Conservation (phyloP, 257 asterid genomes). For the Jasminum sambac region DNA sequence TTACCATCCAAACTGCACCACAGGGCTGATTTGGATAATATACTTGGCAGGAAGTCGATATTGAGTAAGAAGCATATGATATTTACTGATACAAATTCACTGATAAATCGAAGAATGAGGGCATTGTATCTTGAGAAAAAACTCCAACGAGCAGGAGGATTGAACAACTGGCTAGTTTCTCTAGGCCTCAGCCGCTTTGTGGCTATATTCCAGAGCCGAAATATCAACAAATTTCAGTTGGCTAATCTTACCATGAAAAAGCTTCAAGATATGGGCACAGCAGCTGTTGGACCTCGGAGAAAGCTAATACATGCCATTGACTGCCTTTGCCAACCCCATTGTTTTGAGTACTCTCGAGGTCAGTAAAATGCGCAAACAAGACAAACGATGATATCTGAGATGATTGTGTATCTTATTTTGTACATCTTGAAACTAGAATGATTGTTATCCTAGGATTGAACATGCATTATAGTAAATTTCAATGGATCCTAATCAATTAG, state of each 20-base stretch:
- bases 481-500: not conserved
- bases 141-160: conserved; percentile 73
- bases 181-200: conserved; percentile 70
- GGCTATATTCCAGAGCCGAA: conserved; percentile 53
- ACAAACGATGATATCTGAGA: not conserved
- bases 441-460: not conserved
- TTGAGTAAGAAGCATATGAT: conserved; percentile 37
- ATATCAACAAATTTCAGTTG: conserved; percentile 63
- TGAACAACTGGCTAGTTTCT: conserved; percentile 81
- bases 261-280: conserved; percentile 86
- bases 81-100: conserved; percentile 33
- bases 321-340: conserved; percentile 86
- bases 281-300: conserved; percentile 88
- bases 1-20: conserved; percentile 23
- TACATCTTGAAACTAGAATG: not conserved
- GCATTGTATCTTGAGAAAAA: conserved; percentile 59
- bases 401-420: not conserved
- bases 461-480: not conserved
- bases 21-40: conserved; percentile 34
- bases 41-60: conserved; percentile 26
- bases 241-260: conserved; percentile 76
- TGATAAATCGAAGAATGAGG: conserved; percentile 58
- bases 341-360: conserved; percentile 49
- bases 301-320: conserved; percentile 91
- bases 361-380: not conserved